phyloP scores from a whole-genome alignment of 306 rosid species.

The Echinosophora koreensis region DNA sequence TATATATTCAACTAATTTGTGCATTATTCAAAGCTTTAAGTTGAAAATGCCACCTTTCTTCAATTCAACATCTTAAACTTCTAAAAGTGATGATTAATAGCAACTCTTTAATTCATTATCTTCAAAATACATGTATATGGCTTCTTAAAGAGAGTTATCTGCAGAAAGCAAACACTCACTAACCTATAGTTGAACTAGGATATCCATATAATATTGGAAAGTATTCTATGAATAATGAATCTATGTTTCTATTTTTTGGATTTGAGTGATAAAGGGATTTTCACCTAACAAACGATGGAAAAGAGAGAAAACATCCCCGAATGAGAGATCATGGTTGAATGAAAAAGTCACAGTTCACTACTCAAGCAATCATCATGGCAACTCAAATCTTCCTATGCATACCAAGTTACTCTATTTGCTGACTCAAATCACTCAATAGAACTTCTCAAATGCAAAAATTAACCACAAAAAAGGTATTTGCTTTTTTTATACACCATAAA shows the following conservation, averaged over 20 bases:
- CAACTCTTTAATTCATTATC: too few species aligned
- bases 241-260: neutral
- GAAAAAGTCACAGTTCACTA: conserved; percentile 3
- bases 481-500: too few species aligned
- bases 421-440: conserved; percentile 5
- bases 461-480: conserved; percentile 20
- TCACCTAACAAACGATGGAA: neutral
- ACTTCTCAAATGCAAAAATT: neutral
- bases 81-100: too few species aligned
- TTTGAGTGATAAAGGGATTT: neutral
- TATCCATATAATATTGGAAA: neutral
- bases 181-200: neutral
- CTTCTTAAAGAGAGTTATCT: neutral
- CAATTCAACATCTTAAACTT: too few species aligned
- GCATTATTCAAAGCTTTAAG: too few species aligned
- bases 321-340: neutral
- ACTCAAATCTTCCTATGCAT: conserved; percentile 9
- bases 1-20: too few species aligned
- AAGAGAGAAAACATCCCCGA: neutral
- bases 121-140: neutral
- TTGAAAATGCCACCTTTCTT: too few species aligned
- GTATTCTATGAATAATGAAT: neutral
- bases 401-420: conserved; percentile 23
- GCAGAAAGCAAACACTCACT: neutral
- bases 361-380: conserved; percentile 35